Conservation (phyloP, 768 basidiomycete species). For the Fomitopsis pulvina region DNA sequence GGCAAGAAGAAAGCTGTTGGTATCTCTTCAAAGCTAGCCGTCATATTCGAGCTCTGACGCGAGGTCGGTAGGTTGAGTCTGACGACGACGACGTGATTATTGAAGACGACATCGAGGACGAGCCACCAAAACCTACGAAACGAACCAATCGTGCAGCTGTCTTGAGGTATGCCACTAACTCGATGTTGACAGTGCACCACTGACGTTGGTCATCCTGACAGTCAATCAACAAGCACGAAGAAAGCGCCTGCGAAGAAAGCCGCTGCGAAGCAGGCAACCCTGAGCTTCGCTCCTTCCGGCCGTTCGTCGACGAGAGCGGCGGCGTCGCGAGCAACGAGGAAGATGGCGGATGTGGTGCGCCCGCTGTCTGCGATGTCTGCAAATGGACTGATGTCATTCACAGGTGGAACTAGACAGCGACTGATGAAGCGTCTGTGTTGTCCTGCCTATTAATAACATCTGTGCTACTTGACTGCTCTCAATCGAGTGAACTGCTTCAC, state of each 20-base stretch:
- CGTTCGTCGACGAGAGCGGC: constrained; percentile 56
- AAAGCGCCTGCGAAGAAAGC: constrained; percentile 49
- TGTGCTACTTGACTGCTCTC: no score
- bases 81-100: constrained; percentile 54
- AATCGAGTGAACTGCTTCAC: no score
- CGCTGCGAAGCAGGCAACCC: constrained; percentile 44
- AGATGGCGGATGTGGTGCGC: constrained; percentile 43
- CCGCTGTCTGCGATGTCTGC: not conserved
- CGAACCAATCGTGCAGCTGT: constrained; percentile 59
- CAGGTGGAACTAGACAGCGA: constrained; percentile 8
- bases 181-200: not conserved
- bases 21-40: not conserved
- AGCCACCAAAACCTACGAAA: constrained; percentile 38
- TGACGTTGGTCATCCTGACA: constrained; percentile 7
- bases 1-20: constrained; percentile 46
- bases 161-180: constrained; percentile 45
- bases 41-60: not conserved
- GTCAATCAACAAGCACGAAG: constrained; percentile 33
- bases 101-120: constrained; percentile 45
- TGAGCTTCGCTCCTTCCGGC: constrained; percentile 56
- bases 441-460: no score
- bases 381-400: not conserved
- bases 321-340: constrained; percentile 60
- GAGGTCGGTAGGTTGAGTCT: constrained; percentile 23
- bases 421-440: not conserved